phyloP scores from a whole-genome alignment of 2,329 filamentous ascomycete genomes.

The Aspergillus nomiae region DNA sequence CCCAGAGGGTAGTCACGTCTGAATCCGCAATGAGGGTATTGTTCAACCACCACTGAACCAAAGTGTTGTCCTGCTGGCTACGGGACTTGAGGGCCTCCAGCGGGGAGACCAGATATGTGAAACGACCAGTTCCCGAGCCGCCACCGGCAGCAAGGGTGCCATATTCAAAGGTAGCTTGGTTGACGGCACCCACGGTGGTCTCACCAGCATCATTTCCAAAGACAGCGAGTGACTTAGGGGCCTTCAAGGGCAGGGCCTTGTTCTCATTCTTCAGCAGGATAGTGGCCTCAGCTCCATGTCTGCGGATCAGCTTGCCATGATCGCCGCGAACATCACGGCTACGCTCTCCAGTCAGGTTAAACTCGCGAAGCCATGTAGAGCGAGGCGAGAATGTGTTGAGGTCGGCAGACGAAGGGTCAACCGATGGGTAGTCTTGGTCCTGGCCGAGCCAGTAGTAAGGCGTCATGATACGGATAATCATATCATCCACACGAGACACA shows the following conservation, averaged over 20 bases:
- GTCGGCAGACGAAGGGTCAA: constrained; percentile 34
- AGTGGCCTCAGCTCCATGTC: constrained; percentile 39
- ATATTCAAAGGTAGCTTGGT: not conserved
- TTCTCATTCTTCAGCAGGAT: constrained; percentile 28
- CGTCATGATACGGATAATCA: constrained; percentile 50
- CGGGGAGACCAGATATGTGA: not conserved
- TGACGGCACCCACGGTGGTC: constrained; percentile 13
- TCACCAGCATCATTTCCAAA: constrained; percentile 54
- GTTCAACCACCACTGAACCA: constrained; percentile 27
- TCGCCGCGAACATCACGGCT: constrained; percentile 66
- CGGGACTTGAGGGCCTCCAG: constrained; percentile 2
- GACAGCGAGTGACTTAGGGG: constrained; percentile 48
- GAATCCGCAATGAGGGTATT: constrained; percentile 15
- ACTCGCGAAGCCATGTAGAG: constrained; percentile 32
- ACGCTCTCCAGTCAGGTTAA: constrained; percentile 12
- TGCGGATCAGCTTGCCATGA: constrained; percentile 69
- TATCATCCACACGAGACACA: constrained; percentile 47
- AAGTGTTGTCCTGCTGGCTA: not conserved
- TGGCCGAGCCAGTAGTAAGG: constrained; percentile 50
- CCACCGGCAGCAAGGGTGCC: constrained; percentile 15
- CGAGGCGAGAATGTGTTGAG: constrained; percentile 35
- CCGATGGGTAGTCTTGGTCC: constrained; percentile 46
- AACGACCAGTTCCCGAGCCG: not conserved
- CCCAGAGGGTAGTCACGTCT: constrained; percentile 28
- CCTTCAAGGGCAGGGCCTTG: constrained; percentile 51